Base-by-base conservation (phyloP, 2,329 filamentous ascomycete species). In the Beauveria australis region DNA sequence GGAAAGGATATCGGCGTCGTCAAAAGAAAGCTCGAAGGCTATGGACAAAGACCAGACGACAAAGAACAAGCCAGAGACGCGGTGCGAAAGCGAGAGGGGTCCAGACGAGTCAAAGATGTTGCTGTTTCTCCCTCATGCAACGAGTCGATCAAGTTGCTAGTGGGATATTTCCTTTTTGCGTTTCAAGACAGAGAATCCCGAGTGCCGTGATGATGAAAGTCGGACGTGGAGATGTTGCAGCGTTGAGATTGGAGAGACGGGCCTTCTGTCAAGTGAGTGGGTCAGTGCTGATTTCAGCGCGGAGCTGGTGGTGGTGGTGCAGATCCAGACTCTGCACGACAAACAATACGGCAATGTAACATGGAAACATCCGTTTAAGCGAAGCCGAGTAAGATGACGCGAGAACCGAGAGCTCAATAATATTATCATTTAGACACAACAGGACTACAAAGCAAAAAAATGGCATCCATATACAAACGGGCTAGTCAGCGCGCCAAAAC, bases 41-140 rank as follows among this genome's bases (percentile, higher is more conserved):
- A 33, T 19, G 57, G 28, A 59, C 48, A 59, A 52, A 53, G 53
- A 53, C 56, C 49, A 56, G 33, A 10, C 53, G 18, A 51, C 28
- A 58, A 60, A 57, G 63, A 59, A 54, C 53, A 62, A 59, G 37
- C 46, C 54, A 19, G 47, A 52, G 37, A 37, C 56, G 22, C 41
- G 41, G 37, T n/a, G n/a, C 4, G 47, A 52, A 19, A 4, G 18
- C 7, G 47, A 19, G 24, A 7, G 24, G 22, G 30, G 3, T 18
- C 30, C 14, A 33, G 47, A 6, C 16, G 49, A 43, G 41, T 22
- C 19, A 40, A 19, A 24, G 8, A 3, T 16, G 8, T 41, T 6
- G 37, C 12, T 24, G 12, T 24, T 16, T 10, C 33, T 37, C 33
- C 33, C 12, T 37, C 33, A 37, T 19, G 51, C n/a, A 30, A 6